Evolutionary conservation across 306 rosid species (phyloP).

Genomic region (Cucumis melo): DNA sequence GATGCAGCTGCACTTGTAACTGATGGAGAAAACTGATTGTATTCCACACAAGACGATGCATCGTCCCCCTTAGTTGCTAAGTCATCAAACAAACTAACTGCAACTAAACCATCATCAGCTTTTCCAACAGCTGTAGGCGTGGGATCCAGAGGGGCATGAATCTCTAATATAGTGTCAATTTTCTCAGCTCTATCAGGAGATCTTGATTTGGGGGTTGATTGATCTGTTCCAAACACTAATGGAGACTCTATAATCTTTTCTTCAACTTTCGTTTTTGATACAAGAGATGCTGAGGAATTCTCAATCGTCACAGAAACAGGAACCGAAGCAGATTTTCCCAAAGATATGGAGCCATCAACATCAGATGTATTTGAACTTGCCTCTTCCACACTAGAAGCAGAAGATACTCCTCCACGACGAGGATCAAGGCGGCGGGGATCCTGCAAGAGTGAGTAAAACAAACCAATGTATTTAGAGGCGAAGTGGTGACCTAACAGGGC

Average conservation of each 20-base stretch:
- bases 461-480: neutral
- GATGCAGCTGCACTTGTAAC: conserved; percentile 36
- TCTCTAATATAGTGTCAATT: conserved; percentile 19
- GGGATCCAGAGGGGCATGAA: conserved; percentile 29
- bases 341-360: conserved; percentile 36
- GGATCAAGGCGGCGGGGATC: conserved; percentile 99
- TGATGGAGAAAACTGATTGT: conserved; percentile 47
- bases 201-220: conserved; percentile 25
- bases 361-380: conserved; percentile 30
- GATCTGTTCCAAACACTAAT: conserved; percentile 28
- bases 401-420: conserved; percentile 39
- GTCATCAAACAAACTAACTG: conserved; percentile 28
- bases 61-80: conserved; percentile 32
- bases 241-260: conserved; percentile 35
- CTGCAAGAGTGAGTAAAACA: conserved; percentile 30
- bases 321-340: conserved; percentile 33
- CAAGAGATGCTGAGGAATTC: conserved; percentile 24
- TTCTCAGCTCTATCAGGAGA: conserved; percentile 40
- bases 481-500: neutral
- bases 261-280: conserved; percentile 30
- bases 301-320: conserved; percentile 24
- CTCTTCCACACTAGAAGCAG: conserved; percentile 41
- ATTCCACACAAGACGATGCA: conserved; percentile 36
- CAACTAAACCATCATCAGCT: conserved; percentile 35
- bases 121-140: conserved; percentile 24